phyloP scores from a whole-genome alignment of 2,329 filamentous ascomycete genomes.

The Cytospora schulzeri region DNA sequence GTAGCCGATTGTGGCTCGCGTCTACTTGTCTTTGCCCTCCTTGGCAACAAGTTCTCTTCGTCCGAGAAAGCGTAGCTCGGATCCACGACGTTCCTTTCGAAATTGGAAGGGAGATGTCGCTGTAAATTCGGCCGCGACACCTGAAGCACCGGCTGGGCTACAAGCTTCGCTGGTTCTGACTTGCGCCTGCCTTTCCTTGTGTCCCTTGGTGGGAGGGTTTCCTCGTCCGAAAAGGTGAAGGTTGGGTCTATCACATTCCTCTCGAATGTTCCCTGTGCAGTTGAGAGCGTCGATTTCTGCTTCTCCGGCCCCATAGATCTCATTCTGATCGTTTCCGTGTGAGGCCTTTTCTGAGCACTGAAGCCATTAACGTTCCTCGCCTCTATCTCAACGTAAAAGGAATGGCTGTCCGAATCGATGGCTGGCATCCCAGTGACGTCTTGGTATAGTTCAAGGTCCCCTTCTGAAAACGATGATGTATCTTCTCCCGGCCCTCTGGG shows the following conservation, averaged over 20 bases:
- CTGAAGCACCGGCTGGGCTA: background rate
- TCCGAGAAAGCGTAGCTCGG: conserved; percentile 40
- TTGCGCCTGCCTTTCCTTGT: background rate
- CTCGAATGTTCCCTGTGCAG: background rate
- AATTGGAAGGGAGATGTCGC: background rate
- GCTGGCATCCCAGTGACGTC: conserved; percentile 14
- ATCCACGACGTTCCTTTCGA: conserved; percentile 30
- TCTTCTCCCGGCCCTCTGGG: background rate
- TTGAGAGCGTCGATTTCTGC: background rate
- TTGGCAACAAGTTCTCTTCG: conserved; percentile 37
- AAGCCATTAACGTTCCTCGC: background rate
- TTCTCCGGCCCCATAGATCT: background rate
- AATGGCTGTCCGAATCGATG: conserved; percentile 5
- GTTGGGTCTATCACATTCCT: conserved; percentile 31
- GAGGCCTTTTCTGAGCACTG: background rate
- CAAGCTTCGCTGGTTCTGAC: background rate
- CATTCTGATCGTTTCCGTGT: background rate
- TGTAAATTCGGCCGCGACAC: background rate
- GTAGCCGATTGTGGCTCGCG: background rate
- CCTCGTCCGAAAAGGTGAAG: conserved; percentile 41
- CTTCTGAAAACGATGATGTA: background rate
- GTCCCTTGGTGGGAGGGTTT: conserved; percentile 31
- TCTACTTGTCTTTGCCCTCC: conserved; percentile 6
- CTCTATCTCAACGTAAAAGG: conserved; percentile 23
- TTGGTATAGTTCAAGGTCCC: conserved; percentile 10